A percentile compares a stretch with the other conserved stretches of the same genome.
Evolutionary conservation across 768 basidiomycete genomes (phyloP).

Genomic region (Mycena leptocephala): DNA sequence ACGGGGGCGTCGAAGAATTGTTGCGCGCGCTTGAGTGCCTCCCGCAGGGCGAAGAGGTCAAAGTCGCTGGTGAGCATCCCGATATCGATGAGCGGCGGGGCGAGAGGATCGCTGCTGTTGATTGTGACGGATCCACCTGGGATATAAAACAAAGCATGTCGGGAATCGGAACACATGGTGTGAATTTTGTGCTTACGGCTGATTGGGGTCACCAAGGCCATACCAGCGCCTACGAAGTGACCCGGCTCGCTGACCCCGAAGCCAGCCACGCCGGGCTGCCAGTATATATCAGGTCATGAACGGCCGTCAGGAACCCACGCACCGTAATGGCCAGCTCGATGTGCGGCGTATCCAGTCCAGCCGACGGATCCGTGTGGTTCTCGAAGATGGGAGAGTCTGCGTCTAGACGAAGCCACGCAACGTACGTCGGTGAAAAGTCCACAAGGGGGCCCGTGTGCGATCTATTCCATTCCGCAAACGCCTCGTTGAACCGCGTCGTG

Average conservation of each 20-base stretch:
- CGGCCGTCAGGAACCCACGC: not conserved
- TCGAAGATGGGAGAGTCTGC: not conserved
- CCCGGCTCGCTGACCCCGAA: not conserved
- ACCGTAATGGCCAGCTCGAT: not conserved
- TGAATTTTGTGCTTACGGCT: not conserved
- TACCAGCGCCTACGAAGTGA: not conserved
- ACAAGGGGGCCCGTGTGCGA: not conserved
- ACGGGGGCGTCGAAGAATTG: not conserved
- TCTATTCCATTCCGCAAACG: not conserved
- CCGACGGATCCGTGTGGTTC: constrained; percentile 40
- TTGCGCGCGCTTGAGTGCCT: not conserved
- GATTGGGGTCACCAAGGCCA: not conserved
- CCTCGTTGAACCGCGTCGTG: not conserved
- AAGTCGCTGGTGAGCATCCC: not conserved
- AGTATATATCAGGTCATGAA: not conserved
- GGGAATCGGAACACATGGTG: not conserved
- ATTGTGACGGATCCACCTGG: not conserved
- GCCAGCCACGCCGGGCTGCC: not conserved
- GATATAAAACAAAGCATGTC: not conserved
- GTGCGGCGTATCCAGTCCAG: not conserved
- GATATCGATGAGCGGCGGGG: not conserved
- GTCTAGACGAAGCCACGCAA: not conserved
- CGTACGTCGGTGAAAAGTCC: not conserved
- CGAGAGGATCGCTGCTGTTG: not conserved
- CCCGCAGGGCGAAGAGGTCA: not conserved